phyloP scores from a whole-genome alignment of 116 monocot genomes.

The Dioscorea cayenensis region DNA sequence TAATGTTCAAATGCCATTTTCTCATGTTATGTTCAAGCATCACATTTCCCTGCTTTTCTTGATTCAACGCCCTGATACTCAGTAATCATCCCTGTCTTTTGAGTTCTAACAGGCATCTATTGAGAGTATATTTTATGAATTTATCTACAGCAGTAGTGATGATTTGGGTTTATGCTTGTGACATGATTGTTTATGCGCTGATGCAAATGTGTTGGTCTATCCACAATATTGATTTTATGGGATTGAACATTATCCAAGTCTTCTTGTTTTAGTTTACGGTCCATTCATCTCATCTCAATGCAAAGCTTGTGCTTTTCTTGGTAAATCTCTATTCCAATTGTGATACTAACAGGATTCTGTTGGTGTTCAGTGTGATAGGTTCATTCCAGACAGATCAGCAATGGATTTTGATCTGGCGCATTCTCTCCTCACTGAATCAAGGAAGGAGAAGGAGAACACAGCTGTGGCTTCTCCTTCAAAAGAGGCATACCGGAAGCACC shows the following conservation, averaged over 20 bases:
- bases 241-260: not conserved
- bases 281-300: too few species aligned
- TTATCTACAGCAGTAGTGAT: too few species aligned
- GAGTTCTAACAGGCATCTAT: too few species aligned
- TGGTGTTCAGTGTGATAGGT: conserved; percentile 52
- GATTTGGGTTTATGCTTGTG: too few species aligned
- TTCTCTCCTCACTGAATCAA: conserved; percentile 39
- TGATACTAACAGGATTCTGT: not conserved
- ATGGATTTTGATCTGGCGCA: conserved; percentile 73
- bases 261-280: not conserved
- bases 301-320: too few species aligned
- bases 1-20: not conserved
- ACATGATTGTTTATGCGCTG: too few species aligned
- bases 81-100: too few species aligned
- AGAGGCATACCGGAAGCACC: conserved; percentile 63
- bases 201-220: not conserved
- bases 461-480: conserved; percentile 40
- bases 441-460: conserved; percentile 50
- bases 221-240: not conserved
- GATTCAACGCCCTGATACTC: too few species aligned
- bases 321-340: not conserved
- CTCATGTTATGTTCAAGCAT: too few species aligned
- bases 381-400: conserved; percentile 70
- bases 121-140: too few species aligned
- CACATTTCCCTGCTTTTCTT: too few species aligned